A percentile compares a stretch with the other conserved stretches of the same genome.
Conservation (phyloP, 1,284 basidiomycete genomes). For the Cutaneotrichosporon sp. region DNA sequence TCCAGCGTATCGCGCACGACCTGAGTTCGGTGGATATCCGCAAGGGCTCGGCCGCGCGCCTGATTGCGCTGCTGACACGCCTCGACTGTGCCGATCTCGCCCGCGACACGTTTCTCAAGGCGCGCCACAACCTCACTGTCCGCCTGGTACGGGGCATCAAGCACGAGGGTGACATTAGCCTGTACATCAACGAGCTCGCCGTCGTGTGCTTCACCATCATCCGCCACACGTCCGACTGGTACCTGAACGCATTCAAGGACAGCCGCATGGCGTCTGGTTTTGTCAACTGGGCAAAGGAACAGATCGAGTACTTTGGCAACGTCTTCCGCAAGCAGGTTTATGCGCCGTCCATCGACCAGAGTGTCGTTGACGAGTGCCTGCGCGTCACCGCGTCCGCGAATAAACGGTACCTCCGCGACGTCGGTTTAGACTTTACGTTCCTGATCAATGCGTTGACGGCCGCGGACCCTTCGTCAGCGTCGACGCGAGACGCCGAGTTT, state of each 20-base stretch:
- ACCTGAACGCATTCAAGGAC: slow-evolving; percentile 88
- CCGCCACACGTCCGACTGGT: slow-evolving; percentile 89
- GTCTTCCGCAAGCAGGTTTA: slow-evolving; percentile 90
- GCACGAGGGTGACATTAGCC: slow-evolving; percentile 71
- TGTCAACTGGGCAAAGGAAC: slow-evolving; percentile 86
- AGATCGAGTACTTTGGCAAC: slow-evolving; percentile 76
- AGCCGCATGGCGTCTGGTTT: slow-evolving; percentile 88
- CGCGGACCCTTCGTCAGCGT: not conserved
- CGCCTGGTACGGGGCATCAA: slow-evolving; percentile 74
- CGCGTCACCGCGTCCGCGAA: slow-evolving; percentile 70
- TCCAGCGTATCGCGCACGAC: slow-evolving; percentile 65
- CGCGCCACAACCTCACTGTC: slow-evolving; percentile 69
- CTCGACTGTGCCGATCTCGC: slow-evolving; percentile 75
- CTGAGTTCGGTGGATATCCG: slow-evolving; percentile 69
- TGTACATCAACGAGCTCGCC: slow-evolving; percentile 47
- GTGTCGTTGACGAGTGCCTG: slow-evolving; percentile 67
- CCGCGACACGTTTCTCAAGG: slow-evolving; percentile 72
- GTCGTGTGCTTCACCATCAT: slow-evolving; percentile 48
- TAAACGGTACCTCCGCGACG: slow-evolving; percentile 81
- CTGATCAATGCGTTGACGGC: slow-evolving; percentile 55
- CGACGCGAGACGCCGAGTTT: not conserved
- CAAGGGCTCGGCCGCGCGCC: slow-evolving; percentile 66
- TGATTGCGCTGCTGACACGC: slow-evolving; percentile 68
- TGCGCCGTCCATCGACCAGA: slow-evolving; percentile 64
- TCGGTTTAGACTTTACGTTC: slow-evolving; percentile 85